phyloP scores from a whole-genome alignment of 2,329 filamentous ascomycete species.

The Aureobasidium sp. region DNA sequence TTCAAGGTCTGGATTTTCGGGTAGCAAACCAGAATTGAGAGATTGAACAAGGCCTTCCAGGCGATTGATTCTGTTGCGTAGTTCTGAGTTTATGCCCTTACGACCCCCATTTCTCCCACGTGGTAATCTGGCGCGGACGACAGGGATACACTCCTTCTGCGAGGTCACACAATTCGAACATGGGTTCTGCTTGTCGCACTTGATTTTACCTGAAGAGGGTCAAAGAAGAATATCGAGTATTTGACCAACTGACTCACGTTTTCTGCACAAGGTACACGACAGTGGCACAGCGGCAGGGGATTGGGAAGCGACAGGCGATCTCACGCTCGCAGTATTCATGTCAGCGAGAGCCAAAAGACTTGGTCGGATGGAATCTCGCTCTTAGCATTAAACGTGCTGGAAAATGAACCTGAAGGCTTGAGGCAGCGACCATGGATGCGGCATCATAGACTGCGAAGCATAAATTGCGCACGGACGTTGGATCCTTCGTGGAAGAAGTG shows the following conservation, averaged over 20 bases:
- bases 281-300: not conserved
- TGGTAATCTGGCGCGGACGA: constrained; percentile 10
- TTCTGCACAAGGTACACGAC: constrained; percentile 12
- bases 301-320: not conserved
- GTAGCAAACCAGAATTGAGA: constrained; percentile 1
- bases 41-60: constrained; percentile 11
- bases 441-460: constrained; percentile 3
- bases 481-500: not conserved
- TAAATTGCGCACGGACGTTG: not conserved
- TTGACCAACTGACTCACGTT: not conserved
- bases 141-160: constrained; percentile 5
- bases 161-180: constrained; percentile 5
- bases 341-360: not conserved
- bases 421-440: not conserved
- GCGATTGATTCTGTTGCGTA: constrained; percentile 10
- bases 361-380: not conserved
- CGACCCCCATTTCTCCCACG: constrained; percentile 11
- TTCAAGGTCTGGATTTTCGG: not conserved
- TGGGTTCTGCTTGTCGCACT: constrained; percentile 14
- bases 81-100: constrained; percentile 5
- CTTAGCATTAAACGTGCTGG: not conserved
- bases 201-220: constrained; percentile 6
- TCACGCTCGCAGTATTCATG: not conserved
- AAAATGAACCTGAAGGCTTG: not conserved
- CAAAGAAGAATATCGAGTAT: not conserved